Conservation (phyloP, 208 protist genomes). For the Leishmania tropica region DNA sequence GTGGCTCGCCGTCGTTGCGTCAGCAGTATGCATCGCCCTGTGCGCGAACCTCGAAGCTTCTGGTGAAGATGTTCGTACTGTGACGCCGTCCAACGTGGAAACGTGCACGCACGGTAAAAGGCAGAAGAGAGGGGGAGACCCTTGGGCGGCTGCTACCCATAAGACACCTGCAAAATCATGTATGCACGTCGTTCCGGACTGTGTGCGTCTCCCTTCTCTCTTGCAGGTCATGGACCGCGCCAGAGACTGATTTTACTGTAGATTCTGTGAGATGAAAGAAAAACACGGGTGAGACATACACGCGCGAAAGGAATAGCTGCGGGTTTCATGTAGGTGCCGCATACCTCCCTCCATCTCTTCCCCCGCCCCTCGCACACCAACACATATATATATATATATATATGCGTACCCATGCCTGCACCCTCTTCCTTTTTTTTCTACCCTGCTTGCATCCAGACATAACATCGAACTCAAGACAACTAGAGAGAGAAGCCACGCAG, state of each 20-base stretch:
- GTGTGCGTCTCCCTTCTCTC: neutral
- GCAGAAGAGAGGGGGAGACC: neutral
- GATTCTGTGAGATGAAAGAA: neutral
- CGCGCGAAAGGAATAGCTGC: neutral
- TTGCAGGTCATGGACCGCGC: neutral
- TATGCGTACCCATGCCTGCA: neutral
- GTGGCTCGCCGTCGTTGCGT: conserved; percentile 29
- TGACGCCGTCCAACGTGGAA: neutral
- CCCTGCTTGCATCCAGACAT: neutral
- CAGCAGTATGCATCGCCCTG: conserved; percentile 51
- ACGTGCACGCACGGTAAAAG: neutral
- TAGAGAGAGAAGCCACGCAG: neutral
- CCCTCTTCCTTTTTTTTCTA: neutral
- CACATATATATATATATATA: neutral
- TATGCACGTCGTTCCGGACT: neutral
- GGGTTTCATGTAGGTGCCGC: neutral
- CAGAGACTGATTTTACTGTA: neutral
- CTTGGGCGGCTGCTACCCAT: neutral
- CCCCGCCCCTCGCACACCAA: neutral
- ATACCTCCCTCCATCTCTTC: neutral
- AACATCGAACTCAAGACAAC: neutral
- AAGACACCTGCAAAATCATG: neutral
- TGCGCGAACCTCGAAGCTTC: conserved; percentile 53
- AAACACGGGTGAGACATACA: neutral
- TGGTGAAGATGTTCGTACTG: conserved; percentile 73